A percentile compares a stretch with the other conserved stretches of the same genome.
Conservation (phyloP, 306 rosid genomes). For the Arachis stenosperma region DNA sequence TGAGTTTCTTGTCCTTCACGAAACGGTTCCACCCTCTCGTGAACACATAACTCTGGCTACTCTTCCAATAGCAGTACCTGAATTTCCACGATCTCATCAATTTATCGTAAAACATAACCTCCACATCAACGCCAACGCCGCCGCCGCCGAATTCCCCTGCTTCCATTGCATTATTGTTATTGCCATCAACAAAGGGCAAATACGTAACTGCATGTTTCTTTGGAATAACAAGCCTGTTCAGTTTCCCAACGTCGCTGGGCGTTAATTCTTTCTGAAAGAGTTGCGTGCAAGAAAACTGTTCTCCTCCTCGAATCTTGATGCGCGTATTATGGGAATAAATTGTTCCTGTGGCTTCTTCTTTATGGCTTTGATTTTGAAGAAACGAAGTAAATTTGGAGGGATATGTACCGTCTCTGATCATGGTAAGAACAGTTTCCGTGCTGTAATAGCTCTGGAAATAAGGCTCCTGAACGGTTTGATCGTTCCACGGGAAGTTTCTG, state of each 20-base stretch:
- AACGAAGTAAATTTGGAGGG: constrained; percentile 60
- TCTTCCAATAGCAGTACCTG: constrained; percentile 73
- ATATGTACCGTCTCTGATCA: constrained; percentile 86
- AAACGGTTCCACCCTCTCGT: constrained; percentile 74
- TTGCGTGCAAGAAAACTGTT: constrained; percentile 45
- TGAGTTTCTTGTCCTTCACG: constrained; percentile 58
- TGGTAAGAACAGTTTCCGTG: constrained; percentile 53
- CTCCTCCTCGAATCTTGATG: constrained; percentile 39
- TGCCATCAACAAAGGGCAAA: constrained; percentile 54
- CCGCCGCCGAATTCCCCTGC: too few relatives aligned
- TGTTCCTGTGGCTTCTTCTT: constrained; percentile 13
- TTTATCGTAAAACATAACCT: constrained; percentile 56
- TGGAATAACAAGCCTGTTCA: constrained; percentile 80
- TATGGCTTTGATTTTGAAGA: constrained; percentile 33
- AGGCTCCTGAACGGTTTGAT: constrained; percentile 60
- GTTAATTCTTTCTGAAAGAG: constrained; percentile 84
- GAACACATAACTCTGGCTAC: constrained; percentile 77
- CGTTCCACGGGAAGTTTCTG: constrained; percentile 73
- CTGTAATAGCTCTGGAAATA: constrained; percentile 61
- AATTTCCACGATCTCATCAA: constrained; percentile 63
- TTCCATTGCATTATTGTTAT: not conserved
- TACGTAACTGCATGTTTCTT: constrained; percentile 72
- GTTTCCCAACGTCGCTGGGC: constrained; percentile 90
- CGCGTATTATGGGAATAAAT: not conserved
- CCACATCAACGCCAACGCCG: constrained; percentile 7